Conservation (phyloP, 345 rosid species). For the Euphorbia lathyris region DNA sequence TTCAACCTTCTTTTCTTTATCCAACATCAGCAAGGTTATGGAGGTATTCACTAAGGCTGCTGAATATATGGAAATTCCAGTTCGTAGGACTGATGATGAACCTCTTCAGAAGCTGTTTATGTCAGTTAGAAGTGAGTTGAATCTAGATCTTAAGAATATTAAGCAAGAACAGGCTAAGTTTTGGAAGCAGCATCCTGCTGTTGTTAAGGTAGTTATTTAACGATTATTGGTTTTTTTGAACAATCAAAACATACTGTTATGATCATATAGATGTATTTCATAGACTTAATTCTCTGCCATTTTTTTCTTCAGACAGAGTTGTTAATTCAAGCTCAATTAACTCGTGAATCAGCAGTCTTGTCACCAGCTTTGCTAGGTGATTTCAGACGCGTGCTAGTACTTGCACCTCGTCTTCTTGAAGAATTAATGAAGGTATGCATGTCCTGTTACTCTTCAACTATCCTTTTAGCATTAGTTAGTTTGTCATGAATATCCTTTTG, state of each 20-base stretch:
- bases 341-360: slow-evolving; percentile 66
- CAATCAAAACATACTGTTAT: slow-evolving; percentile 2
- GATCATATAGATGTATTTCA: slow-evolving; percentile 12
- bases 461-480: slow-evolving; percentile 6
- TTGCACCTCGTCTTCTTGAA: slow-evolving; percentile 95
- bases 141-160: slow-evolving; percentile 87
- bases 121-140: slow-evolving; percentile 95
- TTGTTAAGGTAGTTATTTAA: slow-evolving; percentile 67
- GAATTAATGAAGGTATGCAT: slow-evolving; percentile 78
- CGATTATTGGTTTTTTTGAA: slow-evolving; percentile 10
- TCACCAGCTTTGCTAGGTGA: slow-evolving; percentile 78
- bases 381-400: slow-evolving; percentile 83
- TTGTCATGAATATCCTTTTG: not conserved
- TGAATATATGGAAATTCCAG: slow-evolving; percentile 94
- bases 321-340: slow-evolving; percentile 96
- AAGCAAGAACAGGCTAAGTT: slow-evolving; percentile 99
- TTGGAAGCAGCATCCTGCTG: slow-evolving; percentile 97
- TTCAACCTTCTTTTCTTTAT: not conserved
- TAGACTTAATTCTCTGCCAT: slow-evolving; percentile 7
- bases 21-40: slow-evolving; percentile 82
- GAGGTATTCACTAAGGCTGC: slow-evolving; percentile 97
- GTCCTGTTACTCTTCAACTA: slow-evolving; percentile 1
- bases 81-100: slow-evolving; percentile 90
- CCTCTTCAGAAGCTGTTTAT: slow-evolving; percentile 95
- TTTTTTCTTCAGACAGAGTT: slow-evolving; percentile 67